Base-by-base conservation (phyloP, 208 protist species). In the Naegleria fowleri region DNA sequence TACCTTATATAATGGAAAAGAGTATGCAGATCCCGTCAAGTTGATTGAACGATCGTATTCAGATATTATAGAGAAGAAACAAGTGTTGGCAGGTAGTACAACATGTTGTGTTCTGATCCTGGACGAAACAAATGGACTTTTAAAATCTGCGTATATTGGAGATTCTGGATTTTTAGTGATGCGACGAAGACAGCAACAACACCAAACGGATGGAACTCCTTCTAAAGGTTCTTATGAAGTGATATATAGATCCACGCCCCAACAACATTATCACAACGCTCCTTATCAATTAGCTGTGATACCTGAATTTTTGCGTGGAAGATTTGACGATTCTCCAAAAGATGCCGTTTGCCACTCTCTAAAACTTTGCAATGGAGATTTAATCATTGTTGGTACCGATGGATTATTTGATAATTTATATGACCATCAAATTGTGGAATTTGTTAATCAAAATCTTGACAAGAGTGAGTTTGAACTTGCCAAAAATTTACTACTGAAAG, bases 351-450 rank as follows among this genome's bases (percentile, higher is more conserved):
- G 3, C 96, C 97, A 91, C 84, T 91, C 0, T 94, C 96, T 29
- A 91, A 91, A 22, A 95, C 96, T 92, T 94, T 92, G 91, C 91
- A 95, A 96, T 92, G 96, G 95, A 86, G 97, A 98, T 92, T 96
- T 98, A 25, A 93, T 98, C 22, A 93, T 98, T 40, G 90, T 97
- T 85, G 96, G 94, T 90, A 97, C 96, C 22, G 97, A 98, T 92
- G 97, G 97, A 19, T 94, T 98, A 83, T 98, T 97, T 91, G 97
- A 98, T 93, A 98, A 98, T 93, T 93, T 93, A 91, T 97, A 97
- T 84, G 29, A 84, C 40, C 29, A 84, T 22, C 9, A 84, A 40
- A 84, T 84, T 84, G 9, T 84, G 2, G 36, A 79, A 36, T 79
- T 79, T 36, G 25, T 79, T 79, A 79, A 79, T 79, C 67, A 79